These are phyloP conservation scores for Phytopythium litorale DNA, from an alignment of 352 stramenopile species.

Conservation along the genomic window DNA sequence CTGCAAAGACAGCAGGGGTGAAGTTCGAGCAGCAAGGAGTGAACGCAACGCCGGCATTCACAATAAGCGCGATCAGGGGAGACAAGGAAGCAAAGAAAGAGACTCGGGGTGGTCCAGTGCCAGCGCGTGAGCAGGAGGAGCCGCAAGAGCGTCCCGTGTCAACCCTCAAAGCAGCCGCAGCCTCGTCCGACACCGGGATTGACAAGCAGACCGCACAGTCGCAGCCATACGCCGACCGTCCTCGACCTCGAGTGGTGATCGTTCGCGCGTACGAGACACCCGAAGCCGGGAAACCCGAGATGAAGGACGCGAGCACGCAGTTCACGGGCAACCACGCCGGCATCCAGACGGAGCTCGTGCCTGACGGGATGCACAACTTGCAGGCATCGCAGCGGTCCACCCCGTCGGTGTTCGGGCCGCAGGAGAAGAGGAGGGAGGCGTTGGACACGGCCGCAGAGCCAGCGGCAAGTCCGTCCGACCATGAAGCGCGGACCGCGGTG, in stretches of 20 bases:
- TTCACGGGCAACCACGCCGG: slow-evolving; percentile 71
- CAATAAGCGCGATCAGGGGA: not conserved
- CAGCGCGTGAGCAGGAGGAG: no score
- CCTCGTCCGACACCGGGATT: no score
- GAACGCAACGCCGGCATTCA: not conserved
- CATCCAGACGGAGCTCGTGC: slow-evolving; percentile 61
- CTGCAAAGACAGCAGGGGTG: not conserved
- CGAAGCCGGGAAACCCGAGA: slow-evolving; percentile 24
- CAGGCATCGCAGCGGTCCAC: slow-evolving; percentile 2
- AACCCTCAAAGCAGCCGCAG: no score
- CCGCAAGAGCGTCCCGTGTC: no score
- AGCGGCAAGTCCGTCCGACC: not conserved
- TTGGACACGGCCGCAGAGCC: not conserved
- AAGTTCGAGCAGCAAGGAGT: not conserved
- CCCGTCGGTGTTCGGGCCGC: not conserved
- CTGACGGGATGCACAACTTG: slow-evolving; percentile 53
- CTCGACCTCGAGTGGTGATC: slow-evolving; percentile 32
- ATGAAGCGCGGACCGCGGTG: not conserved
- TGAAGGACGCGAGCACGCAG: slow-evolving; percentile 62
- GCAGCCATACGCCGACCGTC: not conserved
- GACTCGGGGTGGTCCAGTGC: no score
- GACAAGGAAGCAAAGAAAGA: no score
- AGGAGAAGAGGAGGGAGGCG: not conserved
- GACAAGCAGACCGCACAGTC: not conserved
- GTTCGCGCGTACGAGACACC: slow-evolving; percentile 43